Conservation (phyloP, 176 grass and related monocot genomes). For the Avena eriantha region DNA sequence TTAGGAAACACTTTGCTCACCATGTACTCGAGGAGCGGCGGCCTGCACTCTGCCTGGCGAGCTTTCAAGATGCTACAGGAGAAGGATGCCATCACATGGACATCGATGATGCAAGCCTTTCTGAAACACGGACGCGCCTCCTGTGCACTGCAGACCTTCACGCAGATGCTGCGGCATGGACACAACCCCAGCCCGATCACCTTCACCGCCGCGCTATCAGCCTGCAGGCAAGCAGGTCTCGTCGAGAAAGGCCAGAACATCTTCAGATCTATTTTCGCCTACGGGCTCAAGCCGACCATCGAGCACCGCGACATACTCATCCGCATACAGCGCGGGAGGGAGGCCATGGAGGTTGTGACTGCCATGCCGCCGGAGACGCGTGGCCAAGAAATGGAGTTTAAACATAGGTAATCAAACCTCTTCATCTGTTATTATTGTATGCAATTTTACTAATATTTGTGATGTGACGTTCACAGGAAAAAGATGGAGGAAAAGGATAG, state of each 20-base stretch:
- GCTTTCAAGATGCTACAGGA: slow-evolving; percentile 53
- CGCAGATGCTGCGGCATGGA: slow-evolving; percentile 55
- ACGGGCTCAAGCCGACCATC: slow-evolving; percentile 49
- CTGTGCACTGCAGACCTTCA: slow-evolving; percentile 50
- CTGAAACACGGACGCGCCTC: slow-evolving; percentile 62
- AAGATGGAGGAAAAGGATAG: background rate
- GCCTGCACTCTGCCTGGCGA: slow-evolving; percentile 52
- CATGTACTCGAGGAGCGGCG: slow-evolving; percentile 75
- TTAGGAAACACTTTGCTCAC: slow-evolving; percentile 66
- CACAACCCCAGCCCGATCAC: slow-evolving; percentile 69
- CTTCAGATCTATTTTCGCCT: slow-evolving; percentile 47
- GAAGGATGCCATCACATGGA: slow-evolving; percentile 73
- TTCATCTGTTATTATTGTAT: background rate
- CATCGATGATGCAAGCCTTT: slow-evolving; percentile 71
- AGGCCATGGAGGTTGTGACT: slow-evolving; percentile 62
- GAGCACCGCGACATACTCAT: slow-evolving; percentile 80
- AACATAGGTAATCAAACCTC: background rate
- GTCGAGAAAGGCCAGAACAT: slow-evolving; percentile 56
- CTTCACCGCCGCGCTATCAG: slow-evolving; percentile 68
- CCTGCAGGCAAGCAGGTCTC: slow-evolving; percentile 68
- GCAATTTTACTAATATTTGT: background rate
- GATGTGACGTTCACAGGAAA: background rate
- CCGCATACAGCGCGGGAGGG: slow-evolving; percentile 54
- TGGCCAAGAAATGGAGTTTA: background rate
- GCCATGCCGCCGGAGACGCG: slow-evolving; percentile 7